Percentiles rank a stretch among this genome's conserved stretches.
Evolutionary conservation across 2,329 filamentous ascomycete species (phyloP).

Genomic region (Annulohypoxylon truncatum): DNA sequence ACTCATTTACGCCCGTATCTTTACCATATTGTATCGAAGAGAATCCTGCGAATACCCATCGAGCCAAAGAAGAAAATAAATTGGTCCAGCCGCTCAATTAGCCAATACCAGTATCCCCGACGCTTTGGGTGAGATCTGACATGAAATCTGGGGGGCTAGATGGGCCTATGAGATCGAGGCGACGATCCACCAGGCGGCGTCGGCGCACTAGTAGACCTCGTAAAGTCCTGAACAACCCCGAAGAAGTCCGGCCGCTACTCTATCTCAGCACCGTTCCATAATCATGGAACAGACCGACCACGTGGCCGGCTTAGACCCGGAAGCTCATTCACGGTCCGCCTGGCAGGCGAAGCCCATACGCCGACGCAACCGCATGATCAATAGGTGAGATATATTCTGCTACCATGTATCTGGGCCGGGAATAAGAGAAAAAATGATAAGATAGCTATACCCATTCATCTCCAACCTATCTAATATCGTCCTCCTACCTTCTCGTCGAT

Average conservation of each 20-base stretch:
- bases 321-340: conserved; percentile 38
- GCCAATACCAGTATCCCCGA: conserved; percentile 41
- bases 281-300: conserved; percentile 43
- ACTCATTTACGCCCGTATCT: conserved; percentile 47
- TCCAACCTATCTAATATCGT: conserved; percentile 4
- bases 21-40: conserved; percentile 18
- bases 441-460: not conserved
- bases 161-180: conserved; percentile 46
- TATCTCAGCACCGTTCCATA: conserved; percentile 13
- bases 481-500: not conserved
- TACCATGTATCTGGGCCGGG: not conserved
- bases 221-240: conserved; percentile 16
- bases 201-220: conserved; percentile 35
- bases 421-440: not conserved
- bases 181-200: conserved; percentile 38
- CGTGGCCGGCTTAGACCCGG: conserved; percentile 41
- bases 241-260: conserved; percentile 9
- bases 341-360: conserved; percentile 59
- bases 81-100: conserved; percentile 31
- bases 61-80: conserved; percentile 39
- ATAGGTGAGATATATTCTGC: conserved; percentile 61
- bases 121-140: conserved; percentile 44
- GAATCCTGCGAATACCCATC: conserved; percentile 15
- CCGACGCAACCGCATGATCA: conserved; percentile 73
- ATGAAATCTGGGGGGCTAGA: conserved; percentile 41